Evolutionary conservation across 1,284 basidiomycete species (phyloP), one percentile per base, ranked within the genome.

Genomic region (Exobasidium cylindrosporum): DNA sequence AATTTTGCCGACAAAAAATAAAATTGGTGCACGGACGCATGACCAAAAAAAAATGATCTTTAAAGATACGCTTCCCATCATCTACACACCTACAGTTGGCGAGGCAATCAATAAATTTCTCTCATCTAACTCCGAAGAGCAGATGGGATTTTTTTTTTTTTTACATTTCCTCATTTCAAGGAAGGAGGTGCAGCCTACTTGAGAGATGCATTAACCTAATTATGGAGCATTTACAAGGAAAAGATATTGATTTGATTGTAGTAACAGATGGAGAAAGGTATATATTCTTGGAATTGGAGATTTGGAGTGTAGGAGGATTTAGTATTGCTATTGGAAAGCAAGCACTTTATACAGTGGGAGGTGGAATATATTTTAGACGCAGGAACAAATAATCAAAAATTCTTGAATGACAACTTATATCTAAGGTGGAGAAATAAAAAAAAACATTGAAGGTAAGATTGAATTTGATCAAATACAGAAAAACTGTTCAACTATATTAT

Each of bases 401-500:
- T 67, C n/a, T 54, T 67, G 21, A 54, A 60, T 14, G 65, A 66
- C 45, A 26, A 28, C 17, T 54, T 66, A 4, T 66, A 66, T 60
- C 30, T 66, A 21, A 64, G 65, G 23, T 47, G 46, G 52, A 54
- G 26, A 30, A 6, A 57, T 13, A 30, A 31, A 60, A 24, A 21
- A 58, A 3, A 43, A 40, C 11, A 26, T 58, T 4, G 21, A 43
- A 24, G 23, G 21, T 61, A 44, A 60, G 24, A 29, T 23, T 7
- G 58, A 60, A 31, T 61, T 61, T 43, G 59, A 57, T 13, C 31
- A 54, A 58, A 30, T n/a, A n/a, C 55, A 26, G 14, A 53, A 4
- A 82, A 83, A 73, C 74, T 82, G 21, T 65, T 65, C n/a, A 66
- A 72, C 45, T 83, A 82, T 84, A 84, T 63, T 82, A 87, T 53